These are phyloP conservation scores for Pleurotus djamor DNA, from an alignment of 768 basidiomycete species.

Conservation along the genomic window DNA sequence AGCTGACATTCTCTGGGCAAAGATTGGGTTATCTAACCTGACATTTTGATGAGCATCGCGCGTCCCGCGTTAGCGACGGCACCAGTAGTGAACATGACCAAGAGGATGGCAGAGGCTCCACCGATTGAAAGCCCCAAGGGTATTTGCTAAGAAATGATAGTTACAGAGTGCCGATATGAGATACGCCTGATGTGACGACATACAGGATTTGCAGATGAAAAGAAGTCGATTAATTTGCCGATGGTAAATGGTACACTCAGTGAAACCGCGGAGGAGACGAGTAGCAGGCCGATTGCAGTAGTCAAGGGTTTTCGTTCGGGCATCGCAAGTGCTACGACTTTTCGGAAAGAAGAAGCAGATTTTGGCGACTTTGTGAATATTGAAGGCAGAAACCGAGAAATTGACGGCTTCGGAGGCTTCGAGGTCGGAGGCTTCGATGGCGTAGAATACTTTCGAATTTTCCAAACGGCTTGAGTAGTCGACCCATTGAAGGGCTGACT, in stretches of 20 bases:
- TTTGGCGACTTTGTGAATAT: conserved; percentile 32
- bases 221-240: conserved; percentile 93
- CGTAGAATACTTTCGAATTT: background rate
- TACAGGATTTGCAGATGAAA: conserved; percentile 72
- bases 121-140: conserved; percentile 79
- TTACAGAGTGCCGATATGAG: too few species aligned
- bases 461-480: too few species aligned
- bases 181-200: conserved; percentile 19
- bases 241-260: conserved; percentile 94
- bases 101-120: conserved; percentile 73
- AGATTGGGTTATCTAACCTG: conserved; percentile 44
- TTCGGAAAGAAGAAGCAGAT: conserved; percentile 63
- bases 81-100: conserved; percentile 82
- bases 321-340: conserved; percentile 75
- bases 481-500: too few species aligned
- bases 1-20: background rate
- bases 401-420: conserved; percentile 7
- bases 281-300: conserved; percentile 74
- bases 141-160: conserved; percentile 48
- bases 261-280: conserved; percentile 87
- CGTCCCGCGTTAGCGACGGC: conserved; percentile 85
- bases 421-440: background rate
- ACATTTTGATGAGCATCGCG: conserved; percentile 81
- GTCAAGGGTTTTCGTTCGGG: conserved; percentile 79
- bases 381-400: conserved; percentile 23